Conservation (phyloP, 2,329 filamentous ascomycete species). For the Pestalotiopsis sp. region DNA sequence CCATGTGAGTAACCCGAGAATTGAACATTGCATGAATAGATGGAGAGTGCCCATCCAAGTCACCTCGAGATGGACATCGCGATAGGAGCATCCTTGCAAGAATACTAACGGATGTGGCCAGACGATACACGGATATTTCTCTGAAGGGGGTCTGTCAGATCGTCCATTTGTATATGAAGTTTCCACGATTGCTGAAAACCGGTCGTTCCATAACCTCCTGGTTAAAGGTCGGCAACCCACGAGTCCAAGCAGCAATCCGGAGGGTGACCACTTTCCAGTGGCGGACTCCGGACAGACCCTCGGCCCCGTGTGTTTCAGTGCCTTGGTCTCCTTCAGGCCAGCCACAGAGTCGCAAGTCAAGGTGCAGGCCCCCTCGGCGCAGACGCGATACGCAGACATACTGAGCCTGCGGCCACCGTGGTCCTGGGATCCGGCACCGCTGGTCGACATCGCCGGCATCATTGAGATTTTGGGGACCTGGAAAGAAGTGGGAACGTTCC, state of each 20-base stretch:
- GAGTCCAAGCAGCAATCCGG: constrained; percentile 36
- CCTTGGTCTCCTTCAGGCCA: constrained; percentile 55
- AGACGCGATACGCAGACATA: constrained; percentile 44
- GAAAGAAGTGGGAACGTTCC: constrained; percentile 45
- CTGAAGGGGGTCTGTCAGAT: constrained; percentile 46
- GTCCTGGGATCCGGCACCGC: constrained; percentile 48
- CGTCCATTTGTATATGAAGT: constrained; percentile 58
- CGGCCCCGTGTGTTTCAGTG: constrained; percentile 50
- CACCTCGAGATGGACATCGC: constrained; percentile 3
- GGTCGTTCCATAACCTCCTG: constrained; percentile 51
- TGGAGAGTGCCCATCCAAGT: constrained; percentile 1
- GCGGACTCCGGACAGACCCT: constrained; percentile 42
- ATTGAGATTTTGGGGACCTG: constrained; percentile 36
- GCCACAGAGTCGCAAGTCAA: constrained; percentile 37
- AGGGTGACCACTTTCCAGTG: constrained; percentile 37
- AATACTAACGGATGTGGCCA: constrained; percentile 26
- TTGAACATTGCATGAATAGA: background rate
- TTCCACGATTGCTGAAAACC: constrained; percentile 43
- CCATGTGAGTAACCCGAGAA: constrained; percentile 37
- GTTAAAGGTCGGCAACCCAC: constrained; percentile 52
- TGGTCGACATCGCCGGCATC: constrained; percentile 46
- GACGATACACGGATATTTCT: constrained; percentile 61
- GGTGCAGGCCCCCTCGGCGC: constrained; percentile 42
- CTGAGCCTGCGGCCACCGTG: constrained; percentile 37
- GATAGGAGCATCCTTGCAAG: background rate